Evolutionary conservation across 1,284 basidiomycete species (phyloP), one percentile per base, ranked within the genome.

Genomic region (Paramarasmius palmivorus): DNA sequence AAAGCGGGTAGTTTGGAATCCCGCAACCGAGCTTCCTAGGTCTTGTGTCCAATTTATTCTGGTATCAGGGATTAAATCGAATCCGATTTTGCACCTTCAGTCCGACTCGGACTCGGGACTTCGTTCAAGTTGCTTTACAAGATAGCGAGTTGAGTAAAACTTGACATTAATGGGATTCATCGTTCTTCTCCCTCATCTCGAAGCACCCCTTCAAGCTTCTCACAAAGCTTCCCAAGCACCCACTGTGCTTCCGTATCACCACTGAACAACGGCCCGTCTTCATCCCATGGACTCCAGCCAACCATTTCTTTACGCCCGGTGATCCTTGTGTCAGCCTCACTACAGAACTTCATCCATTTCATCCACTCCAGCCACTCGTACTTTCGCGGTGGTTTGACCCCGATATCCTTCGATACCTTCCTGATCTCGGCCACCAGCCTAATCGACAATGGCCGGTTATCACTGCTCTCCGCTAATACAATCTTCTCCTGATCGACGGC

Each of bases 191-290:
- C n/a, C n/a, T n/a, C n/a, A n/a, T n/a, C n/a, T n/a, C 62, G 61
- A 44, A 71, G 49, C n/a, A 68, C 65, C 57, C 66, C 59, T 54
- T 72, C 70, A 32, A 73, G 47, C 35, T 65, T 57, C 40, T 63
- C 51, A 47, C 68, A 71, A 15, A 75, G 53, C 57, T 65, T 68
- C 23, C 61, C 60, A 19, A 75, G 55, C 4, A 75, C 49, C 73
- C 73, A 74, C 49, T 70, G 63, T 32, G 68, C 65, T 57, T 74
- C 73, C n/a, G 63, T 66, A 14, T 62, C 59, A 7, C 57, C 48
- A 44, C 68, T 72, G 49, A 74, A 69, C 23, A 75, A 57, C 12
- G 73, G 73, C 9, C 73, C 72, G 0, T 72, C 63, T 49, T 74
- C 70, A 2, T 63, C 63, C 22, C 74, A 56, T 71, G 71, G 73